Evolutionary conservation across 306 rosid species (phyloP).

Genomic region (Vachellia pachyceras): DNA sequence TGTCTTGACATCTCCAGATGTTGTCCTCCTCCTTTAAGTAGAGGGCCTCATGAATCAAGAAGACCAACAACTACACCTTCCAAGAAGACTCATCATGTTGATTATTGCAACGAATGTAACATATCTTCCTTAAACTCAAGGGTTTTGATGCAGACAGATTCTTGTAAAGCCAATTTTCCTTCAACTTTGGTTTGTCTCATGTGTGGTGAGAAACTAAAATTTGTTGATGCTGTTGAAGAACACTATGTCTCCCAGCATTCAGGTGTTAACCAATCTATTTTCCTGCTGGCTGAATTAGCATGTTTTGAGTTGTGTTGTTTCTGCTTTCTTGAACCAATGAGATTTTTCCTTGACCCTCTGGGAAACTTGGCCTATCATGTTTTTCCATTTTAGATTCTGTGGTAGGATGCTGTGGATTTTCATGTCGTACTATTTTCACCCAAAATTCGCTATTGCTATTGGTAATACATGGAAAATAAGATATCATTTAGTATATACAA

Average conservation of each 20-base stretch:
- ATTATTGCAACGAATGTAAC: conserved; percentile 36
- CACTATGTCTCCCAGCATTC: conserved; percentile 51
- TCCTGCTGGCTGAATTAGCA: neutral
- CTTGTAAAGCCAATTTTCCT: neutral
- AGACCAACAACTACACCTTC: conserved; percentile 19
- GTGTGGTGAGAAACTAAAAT: conserved; percentile 48
- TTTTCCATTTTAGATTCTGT: neutral
- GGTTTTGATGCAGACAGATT: conserved; percentile 34
- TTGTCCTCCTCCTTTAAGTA: conserved; percentile 37
- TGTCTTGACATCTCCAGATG: conserved; percentile 33
- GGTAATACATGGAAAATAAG: neutral
- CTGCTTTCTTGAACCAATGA: neutral
- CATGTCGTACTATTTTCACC: neutral
- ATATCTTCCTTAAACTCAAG: conserved; percentile 24
- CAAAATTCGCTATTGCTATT: neutral
- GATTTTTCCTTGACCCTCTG: neutral
- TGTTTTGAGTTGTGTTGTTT: neutral
- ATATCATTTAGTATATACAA: neutral
- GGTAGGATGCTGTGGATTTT: neutral
- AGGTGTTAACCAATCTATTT: conserved; percentile 44
- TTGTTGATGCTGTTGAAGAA: conserved; percentile 45
- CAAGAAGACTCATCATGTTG: conserved; percentile 15
- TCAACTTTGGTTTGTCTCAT: conserved; percentile 40
- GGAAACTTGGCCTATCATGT: neutral
- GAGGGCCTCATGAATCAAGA: conserved; percentile 31